Base-by-base conservation (phyloP, 192 early-diverging fungal genomes). In the Chytriomyces sp. region DNA sequence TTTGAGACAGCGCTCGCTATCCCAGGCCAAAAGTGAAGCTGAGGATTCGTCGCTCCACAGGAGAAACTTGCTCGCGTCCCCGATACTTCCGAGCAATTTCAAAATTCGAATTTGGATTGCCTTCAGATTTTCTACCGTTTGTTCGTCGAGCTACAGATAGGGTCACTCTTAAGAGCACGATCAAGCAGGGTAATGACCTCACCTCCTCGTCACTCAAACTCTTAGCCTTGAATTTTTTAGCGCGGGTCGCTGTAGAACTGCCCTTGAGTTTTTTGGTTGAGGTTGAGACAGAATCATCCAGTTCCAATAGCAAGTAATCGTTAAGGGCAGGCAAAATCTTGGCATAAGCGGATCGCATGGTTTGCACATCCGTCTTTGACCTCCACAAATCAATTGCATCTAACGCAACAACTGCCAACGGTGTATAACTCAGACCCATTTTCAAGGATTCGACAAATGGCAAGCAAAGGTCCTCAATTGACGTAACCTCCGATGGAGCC, bases 381-480 rank as follows among this genome's bases (percentile, higher is more conserved):
- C 57, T 26, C 78, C 89, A 85, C 4, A 73, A 67, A 34, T 92
- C 90, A 32, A 93, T 73, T 6, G 85, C 81, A 28, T 90, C 84
- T 34, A 93, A 38, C 2, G 88, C 89, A 19, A 86, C 73, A 3
- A 76, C 69, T 0, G 91, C 90, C 8, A 93, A 53, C 30, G 88
- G 86, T 36, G 80, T 81, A 66, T 86, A 88, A 5, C 83, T 80
- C 6, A 91, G 74, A 4, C 92, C 92, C 37, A 93, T 69, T 64
- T 83, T 81, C 12, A 93, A 72, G 3, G 91, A 86, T 34, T 80
- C 79, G 44, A 85, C 72, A n/a, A 93, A 75, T 17, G 92, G 89
- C 19, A 74, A n/a, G 5, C 87, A 76, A 8, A 90, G 64, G 36
- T 81, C 75, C 22, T 26, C 32, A 3, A 89, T 67, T 28, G 81